Evolutionary conservation across 2,329 filamentous ascomycete species (phyloP).

Genomic region (Fusarium metavorans): DNA sequence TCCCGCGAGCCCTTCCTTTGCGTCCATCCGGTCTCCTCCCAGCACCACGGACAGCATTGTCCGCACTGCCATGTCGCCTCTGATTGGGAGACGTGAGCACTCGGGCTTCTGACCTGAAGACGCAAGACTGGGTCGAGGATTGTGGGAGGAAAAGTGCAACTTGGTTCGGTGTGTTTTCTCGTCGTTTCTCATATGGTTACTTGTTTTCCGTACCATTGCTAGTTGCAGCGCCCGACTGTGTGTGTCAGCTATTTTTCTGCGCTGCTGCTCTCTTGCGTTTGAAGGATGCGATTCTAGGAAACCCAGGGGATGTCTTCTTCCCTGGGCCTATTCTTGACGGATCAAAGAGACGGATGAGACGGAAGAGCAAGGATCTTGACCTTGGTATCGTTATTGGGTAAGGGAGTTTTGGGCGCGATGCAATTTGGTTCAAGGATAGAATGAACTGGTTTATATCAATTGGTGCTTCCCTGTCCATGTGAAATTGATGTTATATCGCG

Average conservation of each 20-base stretch:
- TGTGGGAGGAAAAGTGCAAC: constrained; percentile 12
- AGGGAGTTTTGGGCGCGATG: constrained; percentile 41
- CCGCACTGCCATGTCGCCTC: background rate
- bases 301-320: background rate
- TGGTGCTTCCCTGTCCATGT: background rate
- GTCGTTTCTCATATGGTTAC: constrained; percentile 12
- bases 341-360: constrained; percentile 13
- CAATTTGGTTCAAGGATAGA: constrained; percentile 38
- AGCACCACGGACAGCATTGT: constrained; percentile 5
- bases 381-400: constrained; percentile 38
- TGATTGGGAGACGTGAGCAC: background rate
- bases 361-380: constrained; percentile 27
- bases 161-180: constrained; percentile 18
- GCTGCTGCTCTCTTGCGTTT: constrained; percentile 14
- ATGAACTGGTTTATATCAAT: constrained; percentile 30
- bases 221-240: constrained; percentile 10
- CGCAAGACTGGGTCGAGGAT: background rate
- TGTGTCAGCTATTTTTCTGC: constrained; percentile 1
- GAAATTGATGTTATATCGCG: background rate
- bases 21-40: constrained; percentile 16
- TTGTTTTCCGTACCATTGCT: constrained; percentile 37
- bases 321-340: constrained; percentile 8
- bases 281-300: constrained; percentile 18
- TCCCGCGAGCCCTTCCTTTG: constrained; percentile 20
- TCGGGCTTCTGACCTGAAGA: constrained; percentile 7